Evolutionary conservation across 2,329 filamentous ascomycete species (phyloP), one percentile per base, ranked within the genome.

Genomic region (Mariannaea sp.): DNA sequence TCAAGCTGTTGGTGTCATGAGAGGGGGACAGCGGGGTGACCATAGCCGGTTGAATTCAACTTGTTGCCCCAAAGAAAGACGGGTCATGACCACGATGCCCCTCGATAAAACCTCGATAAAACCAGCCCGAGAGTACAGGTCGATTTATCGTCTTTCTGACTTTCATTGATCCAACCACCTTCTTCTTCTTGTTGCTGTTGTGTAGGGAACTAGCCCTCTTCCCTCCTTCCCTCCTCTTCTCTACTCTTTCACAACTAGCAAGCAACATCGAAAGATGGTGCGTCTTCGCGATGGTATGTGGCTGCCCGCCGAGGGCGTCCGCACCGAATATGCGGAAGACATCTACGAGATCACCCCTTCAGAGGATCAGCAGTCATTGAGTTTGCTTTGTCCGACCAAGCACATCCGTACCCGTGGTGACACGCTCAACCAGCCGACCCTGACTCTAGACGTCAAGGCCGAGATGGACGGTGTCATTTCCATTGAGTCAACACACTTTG

Each of bases 301-400:
- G 86, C 74, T 87, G 42, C 77, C 80, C 35, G 83, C 80, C 51
- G 80, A 84, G 69, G 81, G 79, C 56, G 78, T 85, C 66, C 75
- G 77, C 43, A 77, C 85, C 20, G 82, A 87, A 65, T 87, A 87
- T 61, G 86, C 85, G 27, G 85, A 88, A 69, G 84, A 88, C 56
- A 75, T 88, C 13, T 80, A 80, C 60, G 75, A 75, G 19, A 69
- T 77, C 49, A 76, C 76, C 3, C 67, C 79, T 46, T 75, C 71
- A 2, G 69, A 75, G 20, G 74, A 73, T 56, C 72, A 74, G 14
- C 77, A 77, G 54, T 74, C 74, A n/a, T 55, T 84, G 47, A 78
- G 72, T 24, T 72, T 85, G 27, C 72, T 85, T 2, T 85, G 81
- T 59, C 82, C 82, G 4, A 81, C 78, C 2, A 77, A 71, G 55